phyloP scores from a whole-genome alignment of 2,329 filamentous ascomycete species.

The Stachybotrys elegans region DNA sequence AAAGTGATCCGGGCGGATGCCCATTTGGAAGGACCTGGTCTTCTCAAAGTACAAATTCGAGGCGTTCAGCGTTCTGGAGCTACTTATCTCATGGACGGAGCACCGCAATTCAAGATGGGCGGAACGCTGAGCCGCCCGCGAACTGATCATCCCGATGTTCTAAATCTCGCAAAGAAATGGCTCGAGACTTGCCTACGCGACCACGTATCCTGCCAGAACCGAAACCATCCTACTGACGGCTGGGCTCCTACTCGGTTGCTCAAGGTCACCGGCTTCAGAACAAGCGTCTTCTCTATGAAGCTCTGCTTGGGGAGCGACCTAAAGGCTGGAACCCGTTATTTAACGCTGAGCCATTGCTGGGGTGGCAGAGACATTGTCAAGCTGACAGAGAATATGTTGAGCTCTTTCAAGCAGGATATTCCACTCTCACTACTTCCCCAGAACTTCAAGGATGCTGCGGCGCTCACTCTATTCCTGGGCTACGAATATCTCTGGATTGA shows the following conservation, averaged over 20 bases:
- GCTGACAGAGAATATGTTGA: background rate
- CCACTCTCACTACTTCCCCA: background rate
- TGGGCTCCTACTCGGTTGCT: background rate
- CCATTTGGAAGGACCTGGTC: background rate
- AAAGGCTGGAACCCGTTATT: background rate
- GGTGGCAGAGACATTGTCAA: background rate
- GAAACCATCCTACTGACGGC: background rate
- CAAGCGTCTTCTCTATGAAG: background rate
- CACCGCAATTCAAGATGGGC: background rate
- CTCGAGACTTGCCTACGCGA: background rate
- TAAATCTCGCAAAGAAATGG: background rate
- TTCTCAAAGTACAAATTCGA: background rate
- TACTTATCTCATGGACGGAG: background rate
- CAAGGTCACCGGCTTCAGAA: background rate
- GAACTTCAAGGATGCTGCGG: constrained; percentile 3
- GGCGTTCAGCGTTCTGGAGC: background rate
- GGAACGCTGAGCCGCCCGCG: background rate
- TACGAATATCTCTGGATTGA: constrained; percentile 2
- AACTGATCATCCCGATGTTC: background rate
- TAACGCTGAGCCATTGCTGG: constrained; percentile 1
- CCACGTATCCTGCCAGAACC: background rate
- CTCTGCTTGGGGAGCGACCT: background rate
- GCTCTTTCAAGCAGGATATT: background rate
- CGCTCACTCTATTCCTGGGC: background rate
- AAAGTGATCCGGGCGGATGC: background rate